phyloP scores from a whole-genome alignment of 2,329 filamentous ascomycete genomes.

The Cadophora luteo-olivacea region DNA sequence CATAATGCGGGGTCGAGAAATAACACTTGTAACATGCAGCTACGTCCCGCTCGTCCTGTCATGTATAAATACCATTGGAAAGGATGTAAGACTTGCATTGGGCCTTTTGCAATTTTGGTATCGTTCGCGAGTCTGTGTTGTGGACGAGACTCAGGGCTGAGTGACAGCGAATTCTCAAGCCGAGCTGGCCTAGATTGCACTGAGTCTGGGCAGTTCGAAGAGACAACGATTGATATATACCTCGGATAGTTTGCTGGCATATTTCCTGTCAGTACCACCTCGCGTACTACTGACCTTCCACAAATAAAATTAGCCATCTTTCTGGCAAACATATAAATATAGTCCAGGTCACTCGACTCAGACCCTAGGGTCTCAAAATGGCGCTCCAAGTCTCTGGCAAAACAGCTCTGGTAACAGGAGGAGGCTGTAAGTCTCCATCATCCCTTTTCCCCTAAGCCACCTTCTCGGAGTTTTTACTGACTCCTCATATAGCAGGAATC shows the following conservation, averaged over 20 bases:
- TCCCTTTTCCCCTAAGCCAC: neutral
- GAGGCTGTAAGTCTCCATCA: constrained; percentile 22
- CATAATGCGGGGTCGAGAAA: neutral
- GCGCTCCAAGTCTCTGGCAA: constrained; percentile 32
- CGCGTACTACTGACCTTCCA: neutral
- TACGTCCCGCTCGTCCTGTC: constrained; percentile 8
- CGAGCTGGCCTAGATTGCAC: too few relatives aligned
- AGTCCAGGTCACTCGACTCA: neutral
- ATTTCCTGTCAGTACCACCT: too few relatives aligned
- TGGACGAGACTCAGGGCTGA: neutral
- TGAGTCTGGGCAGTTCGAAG: too few relatives aligned
- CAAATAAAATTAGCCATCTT: neutral
- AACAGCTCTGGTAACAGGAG: constrained; percentile 38
- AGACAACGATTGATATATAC: too few relatives aligned
- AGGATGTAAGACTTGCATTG: neutral
- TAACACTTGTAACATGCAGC: neutral
- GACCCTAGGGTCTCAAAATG: constrained; percentile 22
- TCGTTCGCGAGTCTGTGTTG: too few relatives aligned
- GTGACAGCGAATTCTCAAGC: neutral
- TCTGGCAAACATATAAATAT: neutral
- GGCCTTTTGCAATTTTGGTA: neutral
- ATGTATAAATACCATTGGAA: neutral
- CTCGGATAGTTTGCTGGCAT: too few relatives aligned
- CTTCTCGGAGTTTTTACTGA: neutral
- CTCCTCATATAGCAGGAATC: constrained; percentile 46